Base-by-base conservation (phyloP, 2,329 filamentous ascomycete species). In the Lasiodiplodia gonubiensis region DNA sequence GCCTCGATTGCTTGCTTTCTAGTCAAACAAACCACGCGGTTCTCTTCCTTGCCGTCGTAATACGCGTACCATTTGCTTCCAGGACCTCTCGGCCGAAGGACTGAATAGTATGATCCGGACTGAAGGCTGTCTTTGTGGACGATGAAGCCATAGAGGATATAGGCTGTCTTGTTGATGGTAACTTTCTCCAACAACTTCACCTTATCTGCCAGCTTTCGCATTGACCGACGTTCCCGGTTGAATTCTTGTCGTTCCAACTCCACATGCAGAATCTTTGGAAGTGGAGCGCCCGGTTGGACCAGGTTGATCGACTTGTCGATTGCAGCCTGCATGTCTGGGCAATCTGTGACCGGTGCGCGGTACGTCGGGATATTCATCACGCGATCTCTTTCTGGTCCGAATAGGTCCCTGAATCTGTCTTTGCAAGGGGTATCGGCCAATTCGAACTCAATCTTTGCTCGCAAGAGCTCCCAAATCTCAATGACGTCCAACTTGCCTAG, bases 61-160 rank as follows among this genome's bases (percentile, higher is more conserved):
- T 88, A 89, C 39, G 82, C 83, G 66, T 89, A 84, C 88, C 88
- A 90, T 54, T 82, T 84, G 10, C 82, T 81, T 11, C 81, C 83
- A 6, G 83, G 83, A 2, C 87, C 86, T 53, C 81, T 81, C 0
- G 88, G 88, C 35, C 87, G 82, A 57, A 90, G 75, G 39, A 88
- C 84, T n/a, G 85, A 83, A 70, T 87, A 86, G 76, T 88, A 89
- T 46, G 85, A 81, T 57, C 84, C 84, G 5, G 86, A 89, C 23
- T 84, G 84, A 18, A 88, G 82, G 52, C 83, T 82, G 30, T 86
- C 87, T 68, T 84, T 84, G 72, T 90, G 88, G 2, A 87, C 85
- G 37, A 89, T 78, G 69, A 89, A 86, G 3, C 86, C 86, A 70
- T 87, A 89, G 0, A 90, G 80, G 1, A 83, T 84, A 72, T 89